Base-by-base conservation (phyloP, 2,329 filamentous ascomycete genomes). In the Nothophaeocryptopus gaeumannii region DNA sequence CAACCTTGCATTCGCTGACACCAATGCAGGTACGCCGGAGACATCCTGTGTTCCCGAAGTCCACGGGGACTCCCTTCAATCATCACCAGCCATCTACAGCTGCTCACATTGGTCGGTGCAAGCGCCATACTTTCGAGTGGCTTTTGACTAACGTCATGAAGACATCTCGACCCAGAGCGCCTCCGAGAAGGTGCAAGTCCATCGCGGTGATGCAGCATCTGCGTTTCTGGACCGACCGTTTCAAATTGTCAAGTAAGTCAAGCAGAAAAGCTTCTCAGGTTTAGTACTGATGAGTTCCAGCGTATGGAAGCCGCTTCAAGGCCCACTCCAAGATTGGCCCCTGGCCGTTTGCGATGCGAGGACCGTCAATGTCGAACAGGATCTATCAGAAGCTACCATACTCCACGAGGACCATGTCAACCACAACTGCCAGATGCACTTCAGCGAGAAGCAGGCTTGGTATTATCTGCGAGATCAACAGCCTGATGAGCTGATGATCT, bases 401-500 rank as follows among this genome's bases (percentile, higher is more conserved):
- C 40, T 44, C n/a, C 33, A 50, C 26, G 26, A 34, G 13, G 40
- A 37, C 12, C 15, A 40, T 16, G 29, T 36, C 16, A 50, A 50
- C 40, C 47, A 50, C 39, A 50, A 50, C 14, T 50, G 39, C 35
- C 47, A 50, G 12, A 39, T 43, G 2, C 47, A 50, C 16, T 50
- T 32, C 35, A 34, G 26, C 26, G 2, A 4, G 2, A 7, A 36
- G 8, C 47, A 50, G 7, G 2, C 14, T 11, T 50, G 47, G 47
- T 50, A 39, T 29, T 50, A 45, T n/a, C 40, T 45, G 1, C 5
- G 41, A 2, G 5, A 14, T 1, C 47, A 50, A 30, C 1, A 40
- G 12, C 13, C 40, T 2, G 40, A 50, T 12, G 47, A 50, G 29
- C 9, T 50, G 13, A 9, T 50, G 4, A 15, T 50, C 16, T 50